Percentiles rank a stretch among this genome's conserved stretches.
phyloP scores from a whole-genome alignment of 352 stramenopile genomes.

The Globisporangium abappressorium region DNA sequence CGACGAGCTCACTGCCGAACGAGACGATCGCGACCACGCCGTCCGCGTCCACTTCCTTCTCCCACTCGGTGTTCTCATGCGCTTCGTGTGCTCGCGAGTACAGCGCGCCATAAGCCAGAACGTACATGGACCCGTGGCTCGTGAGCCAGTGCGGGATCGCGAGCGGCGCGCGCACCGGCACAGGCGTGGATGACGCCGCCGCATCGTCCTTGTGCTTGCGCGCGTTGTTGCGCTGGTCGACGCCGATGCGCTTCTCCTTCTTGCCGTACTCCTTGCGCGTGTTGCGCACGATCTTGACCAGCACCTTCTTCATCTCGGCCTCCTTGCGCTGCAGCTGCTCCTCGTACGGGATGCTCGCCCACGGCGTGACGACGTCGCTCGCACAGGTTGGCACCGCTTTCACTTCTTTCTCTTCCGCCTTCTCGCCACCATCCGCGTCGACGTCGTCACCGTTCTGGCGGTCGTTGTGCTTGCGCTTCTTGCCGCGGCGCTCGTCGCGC shows the following conservation, averaged over 20 bases:
- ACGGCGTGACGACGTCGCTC: conserved; percentile 79
- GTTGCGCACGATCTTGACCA: conserved; percentile 83
- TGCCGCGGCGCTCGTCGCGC: conserved; percentile 7
- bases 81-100: conserved; percentile 66
- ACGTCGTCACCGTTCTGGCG: conserved; percentile 18
- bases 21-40: conserved; percentile 65
- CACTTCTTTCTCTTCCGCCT: background rate
- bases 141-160: conserved; percentile 72
- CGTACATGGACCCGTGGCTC: conserved; percentile 71
- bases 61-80: conserved; percentile 37
- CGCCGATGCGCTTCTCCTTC: conserved; percentile 79
- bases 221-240: conserved; percentile 52
- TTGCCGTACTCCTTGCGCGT: conserved; percentile 84
- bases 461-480: conserved; percentile 31
- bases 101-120: conserved; percentile 51
- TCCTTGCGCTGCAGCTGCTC: conserved; percentile 86
- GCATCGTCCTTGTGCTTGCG: conserved; percentile 49
- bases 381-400: conserved; percentile 41
- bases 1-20: conserved; percentile 72
- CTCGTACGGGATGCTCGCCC: conserved; percentile 70
- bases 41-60: conserved; percentile 32
- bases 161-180: conserved; percentile 20
- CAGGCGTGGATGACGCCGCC: background rate
- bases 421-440: background rate
- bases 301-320: conserved; percentile 87